Evolutionary conservation across 345 rosid genomes (phyloP), one percentile per base, ranked within the genome.

Genomic region (Kandelia obovata): DNA sequence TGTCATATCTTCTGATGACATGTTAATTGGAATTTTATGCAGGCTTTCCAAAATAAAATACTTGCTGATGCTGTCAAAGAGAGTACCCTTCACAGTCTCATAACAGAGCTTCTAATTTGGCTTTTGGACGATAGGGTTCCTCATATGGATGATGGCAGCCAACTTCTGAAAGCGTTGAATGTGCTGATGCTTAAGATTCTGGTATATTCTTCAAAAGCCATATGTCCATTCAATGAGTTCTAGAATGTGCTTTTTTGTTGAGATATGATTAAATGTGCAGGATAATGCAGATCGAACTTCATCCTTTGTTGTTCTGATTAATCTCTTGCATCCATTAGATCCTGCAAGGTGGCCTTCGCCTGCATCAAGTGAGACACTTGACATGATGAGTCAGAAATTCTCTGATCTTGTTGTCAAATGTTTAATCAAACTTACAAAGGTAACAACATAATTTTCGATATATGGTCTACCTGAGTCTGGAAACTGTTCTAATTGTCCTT

Each of bases 91-190:
- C 96, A 90, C 79, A 84, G 87, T 80, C 96, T 96, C 58, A 92
- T 96, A 65, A 90, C 98, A 8, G 99, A 96, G 82, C 99, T 96
- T 67, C 82, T 96, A 34, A 96, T 96, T 76, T 90, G 97, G 96
- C 96, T 96, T 74, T 83, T 96, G 85, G 99, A 96, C 84, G 99
- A 96, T 76, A 85, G 98, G 77, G 99, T 96, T 77, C 97, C 99
- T 43, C 96, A 85, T 32, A 96, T 96, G 99, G 99, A 96, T 83
- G 99, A 96, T 84, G 99, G 98, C 71, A 89, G 98, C 80, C 99
- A 92, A 72, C 98, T 96, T 73, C 83, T 96, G 60, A 96, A 88
- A 88, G 98, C 99, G 68, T 69, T 96, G 81, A 96, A 96, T 75
- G 97, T 96, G 70, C 84, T 96, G 83, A 96, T 96, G 99, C 98